Evolutionary conservation across 352 stramenopile genomes (phyloP).

Genomic region (Pythium apleroticum): DNA sequence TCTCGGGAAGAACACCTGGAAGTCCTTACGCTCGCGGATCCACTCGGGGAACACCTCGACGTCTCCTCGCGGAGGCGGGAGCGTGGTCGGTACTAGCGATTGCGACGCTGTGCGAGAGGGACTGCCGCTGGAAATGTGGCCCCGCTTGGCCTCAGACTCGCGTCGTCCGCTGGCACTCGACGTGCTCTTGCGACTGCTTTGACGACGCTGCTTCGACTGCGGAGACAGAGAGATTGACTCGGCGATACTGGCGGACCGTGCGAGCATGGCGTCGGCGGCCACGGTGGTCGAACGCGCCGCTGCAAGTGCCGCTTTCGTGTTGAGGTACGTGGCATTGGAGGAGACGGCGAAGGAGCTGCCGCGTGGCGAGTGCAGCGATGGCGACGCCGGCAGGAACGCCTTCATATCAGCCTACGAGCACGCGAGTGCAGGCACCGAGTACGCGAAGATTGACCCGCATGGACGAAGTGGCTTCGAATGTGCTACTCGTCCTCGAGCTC

Average conservation of each 20-base stretch:
- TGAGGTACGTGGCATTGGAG: conserved; percentile 37
- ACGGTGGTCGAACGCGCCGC: conserved; percentile 47
- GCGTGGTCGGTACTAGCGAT: neutral
- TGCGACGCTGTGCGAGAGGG: neutral
- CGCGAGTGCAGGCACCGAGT: neutral
- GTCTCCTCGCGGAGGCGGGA: conserved; percentile 15
- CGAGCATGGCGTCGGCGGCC: conserved; percentile 47
- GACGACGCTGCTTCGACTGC: neutral
- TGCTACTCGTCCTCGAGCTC: conserved; percentile 4
- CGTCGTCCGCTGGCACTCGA: conserved; percentile 6
- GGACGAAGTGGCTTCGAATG: neutral
- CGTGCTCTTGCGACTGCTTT: conserved; percentile 13
- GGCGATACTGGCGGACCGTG: conserved; percentile 28
- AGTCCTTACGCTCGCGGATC: conserved; percentile 79
- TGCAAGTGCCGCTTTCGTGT: conserved; percentile 45
- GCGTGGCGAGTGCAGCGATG: conserved; percentile 6
- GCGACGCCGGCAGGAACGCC: conserved; percentile 18
- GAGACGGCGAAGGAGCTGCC: conserved; percentile 12
- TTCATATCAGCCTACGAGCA: conserved; percentile 5
- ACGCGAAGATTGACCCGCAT: neutral
- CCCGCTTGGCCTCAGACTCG: neutral
- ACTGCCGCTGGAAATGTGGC: neutral
- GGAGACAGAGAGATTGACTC: neutral
- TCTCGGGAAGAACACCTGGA: conserved; percentile 69
- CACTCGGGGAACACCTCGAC: conserved; percentile 52